Evolutionary conservation across 2,329 filamentous ascomycete genomes (phyloP).

Genomic region (Claviceps sp.): DNA sequence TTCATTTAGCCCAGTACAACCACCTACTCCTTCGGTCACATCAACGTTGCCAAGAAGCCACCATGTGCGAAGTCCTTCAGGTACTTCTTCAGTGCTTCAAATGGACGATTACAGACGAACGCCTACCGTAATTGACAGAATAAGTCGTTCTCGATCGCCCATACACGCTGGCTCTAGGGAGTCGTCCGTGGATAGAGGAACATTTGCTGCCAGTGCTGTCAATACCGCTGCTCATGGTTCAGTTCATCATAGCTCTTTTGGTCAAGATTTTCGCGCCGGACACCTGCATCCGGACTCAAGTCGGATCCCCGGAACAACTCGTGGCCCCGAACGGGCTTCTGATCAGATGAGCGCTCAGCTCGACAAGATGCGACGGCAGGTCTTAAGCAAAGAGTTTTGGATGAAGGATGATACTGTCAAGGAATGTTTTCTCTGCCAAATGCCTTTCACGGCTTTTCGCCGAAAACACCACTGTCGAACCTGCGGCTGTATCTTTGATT

Average conservation of each 20-base stretch:
- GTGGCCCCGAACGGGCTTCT: constrained; percentile 38
- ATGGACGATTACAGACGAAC: constrained; percentile 28
- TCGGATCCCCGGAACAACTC: constrained; percentile 43
- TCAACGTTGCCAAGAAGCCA: constrained; percentile 22
- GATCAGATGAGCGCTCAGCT: constrained; percentile 48
- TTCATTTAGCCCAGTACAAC: constrained; percentile 30
- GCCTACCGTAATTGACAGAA: constrained; percentile 42
- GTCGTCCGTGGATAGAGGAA: constrained; percentile 45
- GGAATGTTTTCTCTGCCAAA: constrained; percentile 87
- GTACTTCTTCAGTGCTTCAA: constrained; percentile 21
- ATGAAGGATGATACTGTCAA: constrained; percentile 98
- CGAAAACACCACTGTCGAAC: constrained; percentile 93
- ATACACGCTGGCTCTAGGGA: constrained; percentile 36
- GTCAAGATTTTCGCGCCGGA: constrained; percentile 30
- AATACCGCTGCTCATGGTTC: constrained; percentile 46
- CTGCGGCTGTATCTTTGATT: constrained; percentile 97
- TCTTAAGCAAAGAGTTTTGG: constrained; percentile 93
- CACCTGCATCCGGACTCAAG: constrained; percentile 31
- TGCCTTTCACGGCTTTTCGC: constrained; percentile 82
- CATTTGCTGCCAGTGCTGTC: constrained; percentile 42
- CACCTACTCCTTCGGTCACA: constrained; percentile 15
- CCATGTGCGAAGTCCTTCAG: constrained; percentile 20
- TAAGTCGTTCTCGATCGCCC: constrained; percentile 32
- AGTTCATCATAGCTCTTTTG: constrained; percentile 43
- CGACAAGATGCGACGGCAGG: constrained; percentile 67